Base-by-base conservation (phyloP, 1,284 basidiomycete species). In the Takashimella koratensis region DNA sequence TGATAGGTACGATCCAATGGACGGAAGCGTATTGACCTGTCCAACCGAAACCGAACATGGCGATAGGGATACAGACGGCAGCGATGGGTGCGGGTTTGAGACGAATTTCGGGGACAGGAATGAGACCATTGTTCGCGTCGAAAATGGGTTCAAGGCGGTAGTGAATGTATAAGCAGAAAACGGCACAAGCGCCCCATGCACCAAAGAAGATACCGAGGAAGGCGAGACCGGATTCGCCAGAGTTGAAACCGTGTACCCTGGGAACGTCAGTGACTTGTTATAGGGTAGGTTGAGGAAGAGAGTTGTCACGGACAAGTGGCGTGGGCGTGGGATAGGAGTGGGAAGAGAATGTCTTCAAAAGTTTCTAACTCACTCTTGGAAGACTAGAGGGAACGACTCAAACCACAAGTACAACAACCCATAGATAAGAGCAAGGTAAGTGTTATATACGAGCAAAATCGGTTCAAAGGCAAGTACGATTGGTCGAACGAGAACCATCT, bases 171-270 rank as follows among this genome's bases (percentile, higher is more conserved):
- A n/a, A n/a, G n/a, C n/a, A n/a, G n/a, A n/a, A n/a, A 63, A 83
- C 81, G 19, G 82, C 67, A 1, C 82, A 80, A 26, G 83, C 80
- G 5, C 82, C 68, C 21, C 81, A 58, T 50, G 83, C 80, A 0
- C 85, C 85, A n/a, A 84, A 62, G 1, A 85, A 82, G 46, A 86
- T 79, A 43, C 84, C 84, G 20, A 86, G 76, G 73, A 86, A 87
- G 0, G 84, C 82, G 3, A 86, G 79, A 3, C 85, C 85, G 10
- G 79, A 79, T 59, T 83, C 66, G 16, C 85, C 85, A 0, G 81
- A 74, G 20, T 79, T 80, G 76, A 85, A 87, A 36, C 80, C 79
- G 22, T 82, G 79, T 59, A 81, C 80, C 19, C n/a, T n/a, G n/a
- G n/a, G n/a, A n/a, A n/a, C n/a, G n/a, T n/a, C n/a, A n/a, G n/a